Evolutionary conservation across 495 filamentous ascomycete genomes (phyloP).

Genomic region (Aspergillus olivimuriae): DNA sequence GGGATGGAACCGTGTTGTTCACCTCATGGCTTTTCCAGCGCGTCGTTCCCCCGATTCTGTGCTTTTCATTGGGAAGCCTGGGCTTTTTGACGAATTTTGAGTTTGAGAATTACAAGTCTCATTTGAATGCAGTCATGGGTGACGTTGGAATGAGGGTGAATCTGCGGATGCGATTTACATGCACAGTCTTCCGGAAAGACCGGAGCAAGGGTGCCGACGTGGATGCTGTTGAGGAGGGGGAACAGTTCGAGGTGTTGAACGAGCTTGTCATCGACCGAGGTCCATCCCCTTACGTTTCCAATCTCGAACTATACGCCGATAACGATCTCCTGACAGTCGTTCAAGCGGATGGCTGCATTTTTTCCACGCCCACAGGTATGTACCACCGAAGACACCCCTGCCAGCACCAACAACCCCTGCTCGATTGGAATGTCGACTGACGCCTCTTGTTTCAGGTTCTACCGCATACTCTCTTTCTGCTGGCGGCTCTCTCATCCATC

Average conservation of each 20-base stretch:
- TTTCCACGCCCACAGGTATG: conserved; percentile 85
- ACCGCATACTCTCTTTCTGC: conserved; percentile 96
- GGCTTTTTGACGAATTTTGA: conserved; percentile 94
- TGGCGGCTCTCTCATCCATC: conserved; percentile 91
- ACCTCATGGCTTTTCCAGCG: conserved; percentile 93
- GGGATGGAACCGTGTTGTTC: conserved; percentile 87
- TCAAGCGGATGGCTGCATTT: conserved; percentile 94
- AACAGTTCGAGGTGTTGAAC: conserved; percentile 94
- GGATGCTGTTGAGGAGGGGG: conserved; percentile 59
- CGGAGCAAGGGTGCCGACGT: conserved; percentile 37
- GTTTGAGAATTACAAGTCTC: conserved; percentile 72
- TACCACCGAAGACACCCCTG: neutral
- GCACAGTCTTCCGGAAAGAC: conserved; percentile 72
- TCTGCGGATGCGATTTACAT: conserved; percentile 95
- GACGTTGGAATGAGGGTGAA: conserved; percentile 92
- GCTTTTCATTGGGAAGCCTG: conserved; percentile 81
- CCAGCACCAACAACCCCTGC: too few relatives aligned
- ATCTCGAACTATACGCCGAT: conserved; percentile 89
- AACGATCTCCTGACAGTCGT: conserved; percentile 89
- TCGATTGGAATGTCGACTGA: conserved; percentile 4
- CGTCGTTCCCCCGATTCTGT: conserved; percentile 82
- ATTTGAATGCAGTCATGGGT: conserved; percentile 80
- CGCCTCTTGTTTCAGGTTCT: conserved; percentile 51
- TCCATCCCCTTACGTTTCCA: conserved; percentile 93
- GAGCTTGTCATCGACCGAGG: conserved; percentile 97